phyloP scores from a whole-genome alignment of 2,329 filamentous ascomycete genomes.

The Pseudocercospora fijiensis region DNA sequence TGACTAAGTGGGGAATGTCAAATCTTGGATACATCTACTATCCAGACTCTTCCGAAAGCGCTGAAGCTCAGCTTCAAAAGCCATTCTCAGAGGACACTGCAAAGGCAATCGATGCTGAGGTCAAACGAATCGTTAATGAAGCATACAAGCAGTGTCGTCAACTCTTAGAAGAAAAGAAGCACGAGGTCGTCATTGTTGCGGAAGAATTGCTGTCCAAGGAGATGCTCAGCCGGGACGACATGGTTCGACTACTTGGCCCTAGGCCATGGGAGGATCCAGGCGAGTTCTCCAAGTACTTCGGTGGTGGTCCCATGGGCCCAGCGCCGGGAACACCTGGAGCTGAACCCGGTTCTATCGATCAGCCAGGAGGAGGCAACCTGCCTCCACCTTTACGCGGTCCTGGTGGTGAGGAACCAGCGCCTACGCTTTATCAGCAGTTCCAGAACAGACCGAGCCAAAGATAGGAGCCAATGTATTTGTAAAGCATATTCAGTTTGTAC shows the following conservation, averaged over 20 bases:
- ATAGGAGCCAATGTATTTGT: neutral
- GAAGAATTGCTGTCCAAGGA: conserved; percentile 93
- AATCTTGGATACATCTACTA: conserved; percentile 93
- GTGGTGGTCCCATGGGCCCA: conserved; percentile 33
- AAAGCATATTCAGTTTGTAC: conserved; percentile 1
- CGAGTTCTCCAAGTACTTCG: conserved; percentile 94
- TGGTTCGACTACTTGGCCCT: conserved; percentile 82
- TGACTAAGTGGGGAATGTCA: conserved; percentile 98
- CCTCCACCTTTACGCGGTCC: conserved; percentile 27
- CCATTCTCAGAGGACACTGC: conserved; percentile 95
- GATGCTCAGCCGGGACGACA: conserved; percentile 84
- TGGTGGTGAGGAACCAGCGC: conserved; percentile 28
- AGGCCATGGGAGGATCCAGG: conserved; percentile 80
- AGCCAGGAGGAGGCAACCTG: conserved; percentile 19
- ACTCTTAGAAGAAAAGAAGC: conserved; percentile 80
- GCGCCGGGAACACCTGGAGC: conserved; percentile 13
- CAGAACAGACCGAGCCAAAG: conserved; percentile 12
- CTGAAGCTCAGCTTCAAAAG: conserved; percentile 73
- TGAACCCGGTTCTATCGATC: conserved; percentile 22
- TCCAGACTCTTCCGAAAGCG: conserved; percentile 54
- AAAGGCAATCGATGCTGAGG: conserved; percentile 86
- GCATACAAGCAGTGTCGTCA: conserved; percentile 89
- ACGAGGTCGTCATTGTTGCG: conserved; percentile 82
- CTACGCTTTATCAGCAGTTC: conserved; percentile 32
- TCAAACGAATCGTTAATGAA: conserved; percentile 85